phyloP scores from a whole-genome alignment of 768 basidiomycete genomes.

The Macrolepiota albuminosa region DNA sequence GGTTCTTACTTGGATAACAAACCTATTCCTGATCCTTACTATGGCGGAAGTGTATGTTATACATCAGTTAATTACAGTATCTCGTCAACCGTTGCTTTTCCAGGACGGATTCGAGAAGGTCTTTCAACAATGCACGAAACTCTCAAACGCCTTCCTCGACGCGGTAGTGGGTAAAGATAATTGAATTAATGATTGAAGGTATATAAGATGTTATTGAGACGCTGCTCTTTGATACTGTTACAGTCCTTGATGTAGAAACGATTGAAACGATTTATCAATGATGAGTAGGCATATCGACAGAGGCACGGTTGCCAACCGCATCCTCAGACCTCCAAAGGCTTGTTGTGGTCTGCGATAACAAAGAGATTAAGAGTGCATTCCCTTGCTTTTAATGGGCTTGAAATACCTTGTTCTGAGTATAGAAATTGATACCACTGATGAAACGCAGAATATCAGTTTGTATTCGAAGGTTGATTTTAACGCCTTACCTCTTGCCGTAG shows the following conservation, averaged over 20 bases:
- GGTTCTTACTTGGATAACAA: conserved; percentile 69
- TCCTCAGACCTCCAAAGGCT: conserved; percentile 90
- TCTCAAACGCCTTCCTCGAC: conserved; percentile 81
- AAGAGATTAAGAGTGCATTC: conserved; percentile 3
- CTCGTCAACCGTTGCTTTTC: background rate
- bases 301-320: conserved; percentile 71
- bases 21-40: conserved; percentile 87
- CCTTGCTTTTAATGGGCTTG: background rate
- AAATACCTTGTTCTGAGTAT: conserved; percentile 86
- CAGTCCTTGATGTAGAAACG: background rate
- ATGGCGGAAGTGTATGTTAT: conserved; percentile 56
- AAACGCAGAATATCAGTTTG: conserved; percentile 1
- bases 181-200: background rate
- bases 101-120: conserved; percentile 67
- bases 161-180: conserved; percentile 36
- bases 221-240: background rate
- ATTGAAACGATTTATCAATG: conserved; percentile 30
- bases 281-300: conserved; percentile 84
- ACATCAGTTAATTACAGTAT: background rate
- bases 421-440: conserved; percentile 84
- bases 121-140: conserved; percentile 70
- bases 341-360: conserved; percentile 67
- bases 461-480: background rate
- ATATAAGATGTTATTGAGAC: background rate
- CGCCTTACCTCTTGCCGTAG: conserved; percentile 75